A percentile compares a stretch with the other conserved stretches of the same genome.
Conservation (phyloP, 805 yeast genomes). For the Helenozyma rhizophorensis region DNA sequence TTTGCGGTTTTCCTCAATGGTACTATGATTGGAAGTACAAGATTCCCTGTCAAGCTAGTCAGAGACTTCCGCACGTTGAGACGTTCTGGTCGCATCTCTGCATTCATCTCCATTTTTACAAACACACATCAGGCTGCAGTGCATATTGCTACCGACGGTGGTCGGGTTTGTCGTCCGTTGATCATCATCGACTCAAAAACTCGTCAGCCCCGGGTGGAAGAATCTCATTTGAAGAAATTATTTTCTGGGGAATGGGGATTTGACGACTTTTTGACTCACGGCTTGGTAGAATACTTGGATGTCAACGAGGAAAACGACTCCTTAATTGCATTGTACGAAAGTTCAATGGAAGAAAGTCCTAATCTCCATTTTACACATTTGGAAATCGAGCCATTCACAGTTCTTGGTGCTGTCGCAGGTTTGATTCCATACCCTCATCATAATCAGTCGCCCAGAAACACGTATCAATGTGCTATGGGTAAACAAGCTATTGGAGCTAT, state of each 20-base stretch:
- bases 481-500: constrained; percentile 99
- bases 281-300: constrained; percentile 91
- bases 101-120: constrained; percentile 84
- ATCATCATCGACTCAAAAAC: constrained; percentile 75
- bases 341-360: constrained; percentile 42
- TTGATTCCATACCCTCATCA: constrained; percentile 90
- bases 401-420: constrained; percentile 90
- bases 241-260: constrained; percentile 73
- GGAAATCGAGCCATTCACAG: constrained; percentile 93
- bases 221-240: constrained; percentile 61
- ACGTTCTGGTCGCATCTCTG: constrained; percentile 81
- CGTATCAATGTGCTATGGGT: constrained; percentile 99
- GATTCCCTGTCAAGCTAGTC: constrained; percentile 83
- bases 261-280: constrained; percentile 82
- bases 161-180: constrained; percentile 94
- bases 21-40: constrained; percentile 86
- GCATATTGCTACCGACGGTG: constrained; percentile 98
- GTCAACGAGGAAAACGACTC: constrained; percentile 97
- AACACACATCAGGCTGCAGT: constrained; percentile 90
- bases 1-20: constrained; percentile 90
- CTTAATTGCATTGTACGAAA: constrained; percentile 83
- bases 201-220: constrained; percentile 56
- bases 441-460: constrained; percentile 97
- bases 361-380: constrained; percentile 66
- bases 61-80: constrained; percentile 72